These are phyloP conservation scores for Trapa incisa DNA, from an alignment of 345 rosid species.

Conservation along the genomic window DNA sequence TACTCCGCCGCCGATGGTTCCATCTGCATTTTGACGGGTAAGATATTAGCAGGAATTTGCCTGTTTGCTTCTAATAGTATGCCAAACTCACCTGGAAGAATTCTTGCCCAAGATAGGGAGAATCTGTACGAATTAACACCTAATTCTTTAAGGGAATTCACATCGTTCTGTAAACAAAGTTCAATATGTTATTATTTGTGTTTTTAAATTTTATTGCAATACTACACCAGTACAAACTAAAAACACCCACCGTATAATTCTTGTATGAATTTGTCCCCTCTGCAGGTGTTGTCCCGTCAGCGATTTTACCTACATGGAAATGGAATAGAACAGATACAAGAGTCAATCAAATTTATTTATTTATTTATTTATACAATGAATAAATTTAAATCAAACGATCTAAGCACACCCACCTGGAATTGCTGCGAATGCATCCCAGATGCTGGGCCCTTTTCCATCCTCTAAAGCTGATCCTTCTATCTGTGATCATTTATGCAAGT, in stretches of 20 bases:
- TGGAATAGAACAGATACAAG: too few species aligned
- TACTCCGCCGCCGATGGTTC: constrained; percentile 23
- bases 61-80: neutral
- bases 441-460: constrained; percentile 23
- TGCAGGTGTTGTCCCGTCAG: constrained; percentile 8
- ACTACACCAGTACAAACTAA: too few species aligned
- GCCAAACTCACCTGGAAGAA: constrained; percentile 26
- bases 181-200: neutral
- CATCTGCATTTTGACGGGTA: constrained; percentile 14
- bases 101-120: constrained; percentile 40
- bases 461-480: constrained; percentile 23
- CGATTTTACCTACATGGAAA: constrained; percentile 9
- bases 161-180: constrained; percentile 22
- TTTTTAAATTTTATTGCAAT: too few species aligned
- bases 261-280: constrained; percentile 28
- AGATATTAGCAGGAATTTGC: neutral
- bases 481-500: constrained; percentile 8
- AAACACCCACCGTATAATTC: constrained; percentile 23
- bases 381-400: neutral
- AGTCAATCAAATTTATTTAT: neutral
- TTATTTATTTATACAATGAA: neutral
- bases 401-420: constrained; percentile 14
- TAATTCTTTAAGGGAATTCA: constrained; percentile 13
- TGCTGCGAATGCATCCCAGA: constrained; percentile 20
- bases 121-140: constrained; percentile 35